A percentile compares a stretch with the other conserved stretches of the same genome.
These are phyloP conservation scores for Claviceps humidiphila DNA, from an alignment of 2,329 filamentous ascomycete species.

Conservation along the genomic window DNA sequence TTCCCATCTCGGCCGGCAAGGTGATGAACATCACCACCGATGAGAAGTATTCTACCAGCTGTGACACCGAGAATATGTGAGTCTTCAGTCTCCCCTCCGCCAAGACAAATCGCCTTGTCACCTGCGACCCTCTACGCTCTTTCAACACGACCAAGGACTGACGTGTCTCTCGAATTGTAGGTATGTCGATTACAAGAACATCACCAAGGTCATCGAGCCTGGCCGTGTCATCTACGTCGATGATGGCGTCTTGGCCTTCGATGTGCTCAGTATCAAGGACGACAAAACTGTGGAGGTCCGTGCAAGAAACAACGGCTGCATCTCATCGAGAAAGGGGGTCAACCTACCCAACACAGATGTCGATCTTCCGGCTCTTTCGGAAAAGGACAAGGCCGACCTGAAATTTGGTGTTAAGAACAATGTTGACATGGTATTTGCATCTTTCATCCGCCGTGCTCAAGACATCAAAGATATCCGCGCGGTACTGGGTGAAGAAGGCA, in stretches of 20 bases:
- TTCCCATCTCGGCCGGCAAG: conserved; percentile 70
- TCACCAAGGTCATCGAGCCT: conserved; percentile 88
- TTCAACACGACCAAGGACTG: background rate
- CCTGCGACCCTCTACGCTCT: background rate
- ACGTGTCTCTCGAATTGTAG: conserved; percentile 26
- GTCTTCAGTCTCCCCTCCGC: conserved; percentile 18
- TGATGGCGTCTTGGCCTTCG: conserved; percentile 92
- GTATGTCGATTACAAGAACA: conserved; percentile 99
- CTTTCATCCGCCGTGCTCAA: conserved; percentile 88
- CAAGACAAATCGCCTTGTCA: background rate
- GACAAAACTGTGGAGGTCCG: conserved; percentile 77
- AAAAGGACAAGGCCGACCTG: conserved; percentile 95
- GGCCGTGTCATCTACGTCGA: conserved; percentile 97
- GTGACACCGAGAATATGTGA: conserved; percentile 88
- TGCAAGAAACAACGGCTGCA: conserved; percentile 95
- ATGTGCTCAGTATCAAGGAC: conserved; percentile 78
- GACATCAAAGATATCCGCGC: conserved; percentile 89
- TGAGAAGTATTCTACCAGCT: conserved; percentile 73
- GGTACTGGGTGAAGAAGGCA: conserved; percentile 81
- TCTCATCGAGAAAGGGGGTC: conserved; percentile 97
- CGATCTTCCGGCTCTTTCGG: conserved; percentile 89
- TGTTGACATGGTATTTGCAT: conserved; percentile 98
- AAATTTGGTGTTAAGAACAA: conserved; percentile 95
- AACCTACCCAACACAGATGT: conserved; percentile 98
- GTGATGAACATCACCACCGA: conserved; percentile 96